Evolutionary conservation across 345 rosid species (phyloP), one percentile per base, ranked within the genome.

Genomic region (Linum trigynum): DNA sequence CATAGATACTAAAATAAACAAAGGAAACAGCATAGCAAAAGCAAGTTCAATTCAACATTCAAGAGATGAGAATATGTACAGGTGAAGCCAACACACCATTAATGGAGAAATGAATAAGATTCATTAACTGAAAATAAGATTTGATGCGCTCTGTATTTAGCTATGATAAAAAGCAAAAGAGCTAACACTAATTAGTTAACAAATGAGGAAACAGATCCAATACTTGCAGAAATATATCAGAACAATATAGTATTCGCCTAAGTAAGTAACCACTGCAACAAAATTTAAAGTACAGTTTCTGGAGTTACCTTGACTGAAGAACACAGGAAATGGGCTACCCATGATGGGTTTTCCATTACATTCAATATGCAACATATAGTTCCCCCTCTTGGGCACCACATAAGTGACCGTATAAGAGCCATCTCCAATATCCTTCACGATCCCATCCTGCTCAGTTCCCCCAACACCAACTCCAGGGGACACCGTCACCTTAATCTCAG

Each of bases 261-360:
- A 8, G 3, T 1, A 45, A 45, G 51, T 45, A 45, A 45, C 10
- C 32, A 45, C 2, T 45, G 3, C 51, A 2, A 45, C 2, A 14
- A 45, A 9, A 14, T 45, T 45, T 45, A 23, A 57, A 57, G 16
- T 4, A 57, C 60, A 5, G 11, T 16, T 57, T 35, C 60, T 6
- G 7, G 60, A 57, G 38, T 11, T 70, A 92, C 99, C 97, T 83
- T 86, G 88, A 71, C 99, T 94, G 78, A 94, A 94, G 83, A 94
- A 94, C 60, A 94, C 99, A 11, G 99, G 99, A 62, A 94, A 94
- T 0, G 97, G 99, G 75, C 95, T 94, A 35, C 97, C 97, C 95
- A 83, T 84, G 4, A 94, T 90, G n/a, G 96, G 76, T 74, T 67
- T 82, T 32, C 88, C 97, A 70, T 94, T 88, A 61, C 96, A 90